phyloP scores from a whole-genome alignment of 441 rosid genomes.

The Erysimum cheiri region DNA sequence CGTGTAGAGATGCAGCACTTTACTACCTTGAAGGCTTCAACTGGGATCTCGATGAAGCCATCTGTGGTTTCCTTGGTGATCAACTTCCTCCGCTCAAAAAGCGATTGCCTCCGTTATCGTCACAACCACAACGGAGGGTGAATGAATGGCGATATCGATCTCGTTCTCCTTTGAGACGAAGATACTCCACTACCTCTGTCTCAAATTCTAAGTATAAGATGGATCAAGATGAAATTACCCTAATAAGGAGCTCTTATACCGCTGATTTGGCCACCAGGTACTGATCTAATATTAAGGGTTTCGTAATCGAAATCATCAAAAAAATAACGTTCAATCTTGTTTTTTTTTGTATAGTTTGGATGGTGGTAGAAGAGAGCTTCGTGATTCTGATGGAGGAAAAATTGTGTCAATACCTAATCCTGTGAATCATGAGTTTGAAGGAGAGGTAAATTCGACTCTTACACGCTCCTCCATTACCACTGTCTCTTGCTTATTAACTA shows the following conservation, averaged over 20 bases:
- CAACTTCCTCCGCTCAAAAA: conserved; percentile 16
- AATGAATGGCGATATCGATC: conserved; percentile 8
- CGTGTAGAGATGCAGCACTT: conserved; percentile 13
- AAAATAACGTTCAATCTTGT: neutral
- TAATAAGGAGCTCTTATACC: neutral
- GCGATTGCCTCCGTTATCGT: neutral
- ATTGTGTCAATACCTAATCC: neutral
- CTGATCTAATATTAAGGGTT: neutral
- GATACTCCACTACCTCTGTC: neutral
- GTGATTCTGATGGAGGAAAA: neutral
- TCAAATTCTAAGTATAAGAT: neutral
- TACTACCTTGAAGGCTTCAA: conserved; percentile 33
- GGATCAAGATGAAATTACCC: conserved; percentile 16
- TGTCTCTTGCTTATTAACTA: neutral
- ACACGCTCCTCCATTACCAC: neutral
- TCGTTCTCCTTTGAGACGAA: conserved; percentile 12
- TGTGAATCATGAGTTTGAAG: neutral
- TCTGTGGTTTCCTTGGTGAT: conserved; percentile 29
- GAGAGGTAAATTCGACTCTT: neutral
- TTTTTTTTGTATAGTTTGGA: conserved; percentile 7
- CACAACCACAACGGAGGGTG: neutral
- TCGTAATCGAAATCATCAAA: neutral
- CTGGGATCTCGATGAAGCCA: conserved; percentile 26
- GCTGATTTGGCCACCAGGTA: neutral
- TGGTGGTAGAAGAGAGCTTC: conserved; percentile 3